A percentile compares a stretch with the other conserved stretches of the same genome.
These are phyloP conservation scores for Phialophora expanda DNA, from an alignment of 2,329 filamentous ascomycete species.

Conservation along the genomic window DNA sequence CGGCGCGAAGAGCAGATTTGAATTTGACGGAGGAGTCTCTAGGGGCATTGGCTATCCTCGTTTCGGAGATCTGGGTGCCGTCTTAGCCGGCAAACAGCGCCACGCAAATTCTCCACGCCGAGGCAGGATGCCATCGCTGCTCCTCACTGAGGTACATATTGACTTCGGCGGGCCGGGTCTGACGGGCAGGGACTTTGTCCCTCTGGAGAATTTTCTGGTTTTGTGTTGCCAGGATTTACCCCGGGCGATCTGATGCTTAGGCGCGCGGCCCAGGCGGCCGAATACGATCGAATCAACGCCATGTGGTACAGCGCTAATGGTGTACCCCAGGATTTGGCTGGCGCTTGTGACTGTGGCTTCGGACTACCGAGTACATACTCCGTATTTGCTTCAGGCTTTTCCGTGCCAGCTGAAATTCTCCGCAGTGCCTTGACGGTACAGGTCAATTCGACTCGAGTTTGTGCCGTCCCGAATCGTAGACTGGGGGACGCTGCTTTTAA, in stretches of 20 bases:
- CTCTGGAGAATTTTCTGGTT: neutral
- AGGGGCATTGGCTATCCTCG: constrained; percentile 9
- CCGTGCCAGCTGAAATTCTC: no score
- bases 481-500: no score
- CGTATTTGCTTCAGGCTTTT: no score
- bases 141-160: neutral
- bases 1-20: constrained; percentile 10
- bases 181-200: neutral
- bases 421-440: no score
- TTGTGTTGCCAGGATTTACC: neutral
- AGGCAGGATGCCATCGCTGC: constrained; percentile 3
- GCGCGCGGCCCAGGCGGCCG: neutral
- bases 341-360: no score
- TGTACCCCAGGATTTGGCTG: no score
- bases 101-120: constrained; percentile 7
- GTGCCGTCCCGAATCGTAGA: no score
- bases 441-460: no score
- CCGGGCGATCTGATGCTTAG: neutral
- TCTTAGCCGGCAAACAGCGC: constrained; percentile 11
- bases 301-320: neutral
- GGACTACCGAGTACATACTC: no score
- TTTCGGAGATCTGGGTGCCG: constrained; percentile 12
- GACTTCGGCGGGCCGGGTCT: constrained; percentile 3
- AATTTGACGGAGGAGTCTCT: constrained; percentile 2
- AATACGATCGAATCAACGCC: neutral